Conservation (phyloP, 108 stramenopile species). For the Schizochytrium sp. region DNA sequence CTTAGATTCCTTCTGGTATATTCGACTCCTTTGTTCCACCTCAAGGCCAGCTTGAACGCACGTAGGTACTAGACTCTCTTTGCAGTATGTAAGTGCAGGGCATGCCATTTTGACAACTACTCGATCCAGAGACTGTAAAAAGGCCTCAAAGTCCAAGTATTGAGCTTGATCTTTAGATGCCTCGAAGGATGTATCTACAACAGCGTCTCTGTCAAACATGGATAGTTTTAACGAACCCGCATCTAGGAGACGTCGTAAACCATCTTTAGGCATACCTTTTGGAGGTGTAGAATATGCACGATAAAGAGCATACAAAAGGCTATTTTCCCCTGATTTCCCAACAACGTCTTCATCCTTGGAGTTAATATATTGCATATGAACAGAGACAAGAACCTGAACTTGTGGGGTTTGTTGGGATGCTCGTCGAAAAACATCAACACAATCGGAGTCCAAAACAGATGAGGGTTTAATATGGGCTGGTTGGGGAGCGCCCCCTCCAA, state of each 20-base stretch:
- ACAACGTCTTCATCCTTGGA: background rate
- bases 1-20: slow-evolving; percentile 48
- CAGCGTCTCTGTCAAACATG: slow-evolving; percentile 13
- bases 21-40: background rate
- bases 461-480: background rate
- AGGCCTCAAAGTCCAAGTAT: slow-evolving; percentile 5
- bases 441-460: background rate
- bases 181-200: background rate
- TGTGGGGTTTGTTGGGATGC: background rate
- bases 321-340: background rate
- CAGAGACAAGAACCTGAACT: background rate
- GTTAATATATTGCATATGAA: background rate
- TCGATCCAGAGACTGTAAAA: background rate
- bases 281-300: background rate
- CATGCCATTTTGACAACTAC: slow-evolving; percentile 13
- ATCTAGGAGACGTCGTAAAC: background rate
- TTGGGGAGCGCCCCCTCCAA: background rate
- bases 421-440: background rate
- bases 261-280: background rate
- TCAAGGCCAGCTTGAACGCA: slow-evolving; percentile 5
- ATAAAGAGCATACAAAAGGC: background rate
- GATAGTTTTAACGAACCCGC: background rate
- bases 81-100: slow-evolving; percentile 10
- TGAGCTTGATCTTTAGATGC: background rate
- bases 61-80: slow-evolving; percentile 20